A percentile compares a stretch with the other conserved stretches of the same genome.
Conservation (phyloP, 768 basidiomycete species). For the Pleurotus cornucopiae region DNA sequence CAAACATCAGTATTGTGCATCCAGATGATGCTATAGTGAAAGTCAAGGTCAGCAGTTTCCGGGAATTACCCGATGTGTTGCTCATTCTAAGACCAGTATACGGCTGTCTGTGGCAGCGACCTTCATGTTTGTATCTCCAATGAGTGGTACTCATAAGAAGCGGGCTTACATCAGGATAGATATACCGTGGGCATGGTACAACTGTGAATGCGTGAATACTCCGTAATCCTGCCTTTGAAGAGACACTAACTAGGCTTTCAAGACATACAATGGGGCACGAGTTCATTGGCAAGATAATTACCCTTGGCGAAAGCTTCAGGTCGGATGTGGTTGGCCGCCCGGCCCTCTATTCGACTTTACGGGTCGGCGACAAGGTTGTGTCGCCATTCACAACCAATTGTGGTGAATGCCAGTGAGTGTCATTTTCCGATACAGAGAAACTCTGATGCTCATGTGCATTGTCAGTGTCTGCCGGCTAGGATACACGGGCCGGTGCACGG, state of each 20-base stretch:
- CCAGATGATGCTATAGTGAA: conserved; percentile 79
- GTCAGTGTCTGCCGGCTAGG: conserved; percentile 67
- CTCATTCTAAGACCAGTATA: conserved; percentile 35
- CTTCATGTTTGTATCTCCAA: not conserved
- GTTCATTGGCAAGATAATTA: conserved; percentile 68
- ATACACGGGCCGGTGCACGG: conserved; percentile 65
- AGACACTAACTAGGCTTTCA: not conserved
- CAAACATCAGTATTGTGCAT: conserved; percentile 51
- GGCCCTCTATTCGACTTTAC: conserved; percentile 56
- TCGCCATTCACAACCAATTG: conserved; percentile 81
- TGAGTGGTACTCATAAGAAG: not conserved
- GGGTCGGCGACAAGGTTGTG: conserved; percentile 72
- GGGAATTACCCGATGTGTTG: too few species aligned
- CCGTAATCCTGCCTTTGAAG: not conserved
- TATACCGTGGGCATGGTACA: conserved; percentile 63
- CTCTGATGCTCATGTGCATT: not conserved
- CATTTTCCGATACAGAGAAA: not conserved
- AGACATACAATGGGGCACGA: conserved; percentile 75
- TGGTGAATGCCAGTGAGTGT: conserved; percentile 76
- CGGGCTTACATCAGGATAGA: not conserved
- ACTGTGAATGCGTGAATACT: conserved; percentile 46
- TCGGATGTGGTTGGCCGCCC: conserved; percentile 43
- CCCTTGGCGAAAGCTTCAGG: conserved; percentile 58
- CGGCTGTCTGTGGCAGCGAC: conserved; percentile 55
- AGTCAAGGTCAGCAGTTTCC: conserved; percentile 45